Evolutionary conservation across 345 rosid species (phyloP), one percentile per base, ranked within the genome.

Genomic region (Murraya koenigii): DNA sequence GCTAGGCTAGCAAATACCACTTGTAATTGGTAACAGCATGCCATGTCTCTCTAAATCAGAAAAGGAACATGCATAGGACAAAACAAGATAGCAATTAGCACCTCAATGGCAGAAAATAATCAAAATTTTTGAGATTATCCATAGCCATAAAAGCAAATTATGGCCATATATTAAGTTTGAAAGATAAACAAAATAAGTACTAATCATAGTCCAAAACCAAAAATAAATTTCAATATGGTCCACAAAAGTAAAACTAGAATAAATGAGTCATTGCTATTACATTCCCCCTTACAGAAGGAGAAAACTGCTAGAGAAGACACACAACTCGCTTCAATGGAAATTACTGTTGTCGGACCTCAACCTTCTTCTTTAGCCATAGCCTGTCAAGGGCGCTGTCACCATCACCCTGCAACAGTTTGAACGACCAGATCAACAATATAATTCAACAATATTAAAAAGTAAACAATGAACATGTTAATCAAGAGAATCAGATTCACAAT

Each of bases 301-400:
- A 63, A 22, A 55, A 64, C 62, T 3, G 61, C 60, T 30, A 2
- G 15, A 30, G 64, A 25, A 61, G 7, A 61, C 1, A 32, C 62
- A 61, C 2, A 39, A 56, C 15, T 25, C 7, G 35, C 65, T 15
- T 6, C 8, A 32, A 30, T 39, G 33, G 38, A 13, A 62, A 20
- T 26, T 67, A 72, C 63, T 74, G 77, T 78, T 87, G 86, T 17
- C 78, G 79, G 14, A 78, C 60, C 58, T 87, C 87, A 36, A 76
- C 80, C 63, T 69, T 85, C 88, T 86, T 90, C 86, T 87, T 89
- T 76, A 83, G 89, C 94, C 94, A 90, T 22, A 87, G 87, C 85
- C 89, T 82, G 66, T 87, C 92, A 10, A 88, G 23, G 25, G 80
- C 87, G 73, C 88, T 88, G 80, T 88, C 91, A 8, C 85, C 91